Conservation (phyloP, 2,329 filamentous ascomycete species). For the Hymenoscyphus salicellus region DNA sequence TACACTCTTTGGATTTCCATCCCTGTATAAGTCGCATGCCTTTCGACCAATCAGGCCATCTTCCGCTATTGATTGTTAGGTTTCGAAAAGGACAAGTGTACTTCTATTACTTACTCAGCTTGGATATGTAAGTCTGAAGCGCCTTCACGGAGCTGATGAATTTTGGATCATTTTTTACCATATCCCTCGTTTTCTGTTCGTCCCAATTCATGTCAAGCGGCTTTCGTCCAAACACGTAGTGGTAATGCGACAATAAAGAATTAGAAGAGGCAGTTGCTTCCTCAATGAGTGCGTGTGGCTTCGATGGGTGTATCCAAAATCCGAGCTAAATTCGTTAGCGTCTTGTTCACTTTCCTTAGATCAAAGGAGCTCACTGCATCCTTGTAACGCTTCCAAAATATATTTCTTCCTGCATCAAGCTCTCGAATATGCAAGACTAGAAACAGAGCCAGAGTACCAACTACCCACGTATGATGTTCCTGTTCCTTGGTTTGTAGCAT, state of each 20-base stretch:
- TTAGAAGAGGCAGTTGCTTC: slow-evolving; percentile 12
- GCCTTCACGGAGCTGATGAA: slow-evolving; percentile 8
- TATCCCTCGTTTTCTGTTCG: slow-evolving; percentile 9
- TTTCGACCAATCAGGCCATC: slow-evolving; percentile 5
- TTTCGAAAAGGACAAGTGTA: slow-evolving; percentile 5
- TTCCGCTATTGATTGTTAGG: slow-evolving; percentile 5
- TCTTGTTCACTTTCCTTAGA: slow-evolving; percentile 9
- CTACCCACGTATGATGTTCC: slow-evolving; percentile 9
- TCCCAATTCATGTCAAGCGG: slow-evolving; percentile 13
- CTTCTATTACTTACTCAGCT: slow-evolving; percentile 9
- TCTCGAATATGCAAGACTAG: slow-evolving; percentile 12
- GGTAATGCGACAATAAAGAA: slow-evolving; percentile 7
- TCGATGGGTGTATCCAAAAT: slow-evolving; percentile 13
- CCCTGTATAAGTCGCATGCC: slow-evolving; percentile 8
- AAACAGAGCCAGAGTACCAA: slow-evolving; percentile 10
- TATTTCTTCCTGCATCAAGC: slow-evolving; percentile 14
- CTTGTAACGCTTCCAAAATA: slow-evolving; percentile 12
- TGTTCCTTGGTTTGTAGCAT: slow-evolving; percentile 8
- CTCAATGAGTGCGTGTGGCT: slow-evolving; percentile 12
- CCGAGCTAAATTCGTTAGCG: slow-evolving; percentile 13
- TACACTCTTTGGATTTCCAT: slow-evolving; percentile 5
- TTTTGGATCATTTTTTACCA: slow-evolving; percentile 9
- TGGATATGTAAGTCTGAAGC: slow-evolving; percentile 6
- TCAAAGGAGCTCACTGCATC: slow-evolving; percentile 8
- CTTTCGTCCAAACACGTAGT: slow-evolving; percentile 9